Evolutionary conservation across 140 eudicot genomes (phyloP), one percentile per base, ranked within the genome.

Genomic region (Anethum foeniculum): DNA sequence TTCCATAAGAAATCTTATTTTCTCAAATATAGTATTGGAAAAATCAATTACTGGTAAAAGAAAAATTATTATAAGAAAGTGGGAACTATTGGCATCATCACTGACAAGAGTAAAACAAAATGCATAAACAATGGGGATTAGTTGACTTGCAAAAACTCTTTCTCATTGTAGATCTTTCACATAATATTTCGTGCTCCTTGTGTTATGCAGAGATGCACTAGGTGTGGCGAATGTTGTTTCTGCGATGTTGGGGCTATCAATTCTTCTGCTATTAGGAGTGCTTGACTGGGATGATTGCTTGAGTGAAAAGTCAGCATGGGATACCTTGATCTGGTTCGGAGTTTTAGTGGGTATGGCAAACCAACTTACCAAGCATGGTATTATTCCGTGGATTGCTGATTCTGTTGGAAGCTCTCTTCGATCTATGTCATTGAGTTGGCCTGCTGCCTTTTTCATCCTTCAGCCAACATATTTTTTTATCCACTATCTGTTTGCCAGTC

Each of bases 231-330:
- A 92, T 75, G 98, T 94, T 18, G 84, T 92, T 75, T 91, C 98
- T 30, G 98, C 98, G 8, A 87, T 94, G 93, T 86, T 94, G n/a
- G 98, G 97, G 21, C 80, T 94, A 43, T 89, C 97, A 15, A 47
- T 92, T 73, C 94, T 94, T 13, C 78, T 94, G 71, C 64, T 90
- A 28, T 68, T 81, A 6, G 97, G 97, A 44, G 96, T 90, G 27
- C 89, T 94, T 28, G 86, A 87, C 7, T 94, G 98, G 98, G 92
- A 92, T 18, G 98, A 92, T 77, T 94, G 98, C 83, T 74, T 94
- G 52, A 87, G 88, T 47, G 98, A 94, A 82, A 94, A 89, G 79
- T 87, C 92, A 23, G 97, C 98, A 76, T 94, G 97, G 98, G 97
- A 94, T 81, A 94, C 97, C 0, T 78, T 94, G 75, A 84, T 85